Evolutionary conservation across 805 yeast genomes (phyloP).

Genomic region (Brettanomyces naardenensis): DNA sequence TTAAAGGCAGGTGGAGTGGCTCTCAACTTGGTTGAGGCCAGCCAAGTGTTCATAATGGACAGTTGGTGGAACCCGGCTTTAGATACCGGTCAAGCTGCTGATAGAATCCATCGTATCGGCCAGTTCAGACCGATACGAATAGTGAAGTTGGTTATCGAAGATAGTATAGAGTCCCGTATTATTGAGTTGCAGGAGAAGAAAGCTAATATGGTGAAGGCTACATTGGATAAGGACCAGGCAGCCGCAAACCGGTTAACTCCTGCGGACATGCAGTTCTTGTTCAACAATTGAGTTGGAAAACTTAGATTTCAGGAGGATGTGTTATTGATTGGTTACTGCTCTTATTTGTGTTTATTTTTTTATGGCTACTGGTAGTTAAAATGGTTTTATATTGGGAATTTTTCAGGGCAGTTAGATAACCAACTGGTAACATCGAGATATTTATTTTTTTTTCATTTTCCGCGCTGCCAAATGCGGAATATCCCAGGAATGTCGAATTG

Average conservation of each 20-base stretch:
- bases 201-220: conserved; percentile 97
- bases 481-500: no score
- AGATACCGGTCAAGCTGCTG: conserved; percentile 93
- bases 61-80: conserved; percentile 99
- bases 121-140: conserved; percentile 91
- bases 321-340: no score
- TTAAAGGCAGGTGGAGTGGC: conserved; percentile 99
- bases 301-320: no score
- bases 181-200: conserved; percentile 95
- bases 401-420: no score
- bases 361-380: no score
- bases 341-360: no score
- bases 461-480: no score
- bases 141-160: conserved; percentile 89
- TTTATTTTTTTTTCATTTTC: no score
- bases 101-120: conserved; percentile 95
- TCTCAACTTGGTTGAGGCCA: conserved; percentile 90
- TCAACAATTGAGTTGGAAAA: conserved; percentile 67
- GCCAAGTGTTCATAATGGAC: conserved; percentile 90
- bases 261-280: conserved; percentile 90
- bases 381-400: no score
- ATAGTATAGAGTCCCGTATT: conserved; percentile 92
- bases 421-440: no score
- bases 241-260: conserved; percentile 88
- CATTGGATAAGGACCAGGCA: conserved; percentile 85